Base-by-base conservation (phyloP, 257 asterid genomes). In the Penstemon barbatus region DNA sequence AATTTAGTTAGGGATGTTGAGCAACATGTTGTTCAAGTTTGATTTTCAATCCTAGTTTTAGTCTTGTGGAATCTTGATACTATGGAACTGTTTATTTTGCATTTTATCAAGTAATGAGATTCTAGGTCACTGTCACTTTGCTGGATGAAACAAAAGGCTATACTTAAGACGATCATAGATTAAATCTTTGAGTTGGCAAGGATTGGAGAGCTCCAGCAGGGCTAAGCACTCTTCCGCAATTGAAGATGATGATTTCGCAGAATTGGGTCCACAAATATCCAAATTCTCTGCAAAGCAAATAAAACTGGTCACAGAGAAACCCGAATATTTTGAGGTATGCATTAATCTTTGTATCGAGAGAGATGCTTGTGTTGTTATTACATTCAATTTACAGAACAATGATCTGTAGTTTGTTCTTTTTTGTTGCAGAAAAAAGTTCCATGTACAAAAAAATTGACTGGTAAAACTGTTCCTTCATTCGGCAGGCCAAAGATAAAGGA, bases 221-320 rank as follows among this genome's bases (percentile, higher is more conserved):
- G 33, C 45, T 66, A 37, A 58, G 66, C 80, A 76, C 59, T 42
- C 74, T 52, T 73, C 69, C 51, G 70, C 61, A 6, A 19, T 46
- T n/a, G 76, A 79, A 63, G 83, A 81, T 61, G 83, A 78, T 12
- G 66, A n/a, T 6, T 81, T 86, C 78, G 65, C 74, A 13, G 92
- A 86, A 65, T 72, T 86, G 66, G 92, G 84, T 54, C 80, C 84
- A 4, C 70, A 76, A 36, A 60, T 54, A 52, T 61, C 73, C 7
- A 76, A 70, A 38, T 54, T 37, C 67, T 44, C 61, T 18, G 57
- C 63, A 63, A 42, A 69, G 62, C 73, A 38, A 40, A 69, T 77
- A 57, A 77, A 71, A 70, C 57, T 75, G 71, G 71, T 56, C 39
- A 77, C 87, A 0, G 69, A 73, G 82, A 83, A 83, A 75, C 72